Base-by-base conservation (phyloP, 805 yeast genomes). In the Starmerella geochares region DNA sequence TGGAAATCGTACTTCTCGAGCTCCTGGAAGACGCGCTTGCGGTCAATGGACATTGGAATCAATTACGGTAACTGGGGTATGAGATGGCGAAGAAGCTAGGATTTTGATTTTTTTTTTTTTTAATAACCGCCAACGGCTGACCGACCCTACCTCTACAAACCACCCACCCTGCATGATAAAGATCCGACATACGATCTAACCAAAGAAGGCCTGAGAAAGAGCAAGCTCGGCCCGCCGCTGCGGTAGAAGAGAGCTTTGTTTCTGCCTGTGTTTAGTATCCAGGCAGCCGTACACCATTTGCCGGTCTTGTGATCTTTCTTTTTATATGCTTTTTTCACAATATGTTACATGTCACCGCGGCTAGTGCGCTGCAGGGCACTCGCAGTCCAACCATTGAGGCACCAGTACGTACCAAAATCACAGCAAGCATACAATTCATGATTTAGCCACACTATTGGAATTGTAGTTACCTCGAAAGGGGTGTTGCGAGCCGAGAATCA, bases 1-100 rank as follows among this genome's bases (percentile, higher is more conserved):
- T 76, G 80, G 61, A 72, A 68, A 51, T 75, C 56, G 75, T 86
- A 90, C 54, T 76, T 67, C 54, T 76, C 68, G 58, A 92, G 76
- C 65, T 73, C 74, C 50, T 80, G 78, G 55, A 82, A 62, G 58
- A 96, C 97, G 35, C 59, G 49, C 32, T 43, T 47, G 28, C 44
- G 17, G 37, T 51, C 54, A 42, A 49, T 35, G 23, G 49, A 23
- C 54, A 48, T 48, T 35, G 14, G 21, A 27, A 40, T 17, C 19
- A 23, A 24, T 10, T 21, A n/a, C 20, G 4, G 41, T 6, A 23
- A n/a, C 41, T 37, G 29, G 33, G 33, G 23, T 13, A n/a, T 7
- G 33, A 25, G 44, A 27, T 40, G 44, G 33, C 44, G 27, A 19
- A 27, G 44, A 40, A 40, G 23, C 31, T 14, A 31, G 13, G 32